phyloP scores from a whole-genome alignment of 495 filamentous ascomycete species.

The Aspergillus ostianus region DNA sequence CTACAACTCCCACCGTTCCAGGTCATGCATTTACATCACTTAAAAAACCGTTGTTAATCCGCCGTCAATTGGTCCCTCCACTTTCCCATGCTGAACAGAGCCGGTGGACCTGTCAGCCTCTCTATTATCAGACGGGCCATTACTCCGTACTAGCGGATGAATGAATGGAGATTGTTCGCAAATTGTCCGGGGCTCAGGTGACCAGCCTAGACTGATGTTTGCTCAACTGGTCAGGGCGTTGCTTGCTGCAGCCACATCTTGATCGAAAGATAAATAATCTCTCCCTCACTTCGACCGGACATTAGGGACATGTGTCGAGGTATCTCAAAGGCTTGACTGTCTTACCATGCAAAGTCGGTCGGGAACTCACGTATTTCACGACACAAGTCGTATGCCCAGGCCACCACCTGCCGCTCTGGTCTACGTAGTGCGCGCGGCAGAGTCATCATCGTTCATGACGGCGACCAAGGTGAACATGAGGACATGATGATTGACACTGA shows the following conservation, averaged over 20 bases:
- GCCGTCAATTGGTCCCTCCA: constrained; percentile 6
- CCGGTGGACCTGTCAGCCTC: constrained; percentile 11
- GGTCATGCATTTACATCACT: not conserved
- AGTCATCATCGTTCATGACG: not conserved
- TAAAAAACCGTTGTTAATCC: constrained; percentile 7
- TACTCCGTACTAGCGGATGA: not conserved
- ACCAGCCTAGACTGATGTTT: constrained; percentile 18
- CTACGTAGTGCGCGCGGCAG: constrained; percentile 1
- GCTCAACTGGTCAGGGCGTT: constrained; percentile 20
- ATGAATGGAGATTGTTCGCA: constrained; percentile 5
- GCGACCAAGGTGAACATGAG: constrained; percentile 4
- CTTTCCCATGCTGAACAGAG: constrained; percentile 6
- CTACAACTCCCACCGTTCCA: not conserved
- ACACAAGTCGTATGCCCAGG: constrained; percentile 7
- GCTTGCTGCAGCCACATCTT: constrained; percentile 38
- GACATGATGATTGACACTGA: constrained; percentile 4
- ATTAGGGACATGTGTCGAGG: constrained; percentile 21
- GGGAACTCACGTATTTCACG: not conserved
- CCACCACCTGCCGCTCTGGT: constrained; percentile 6
- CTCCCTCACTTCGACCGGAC: constrained; percentile 20
- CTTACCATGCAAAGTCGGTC: not conserved
- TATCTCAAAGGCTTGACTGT: constrained; percentile 1
- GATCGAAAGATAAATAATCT: constrained; percentile 15
- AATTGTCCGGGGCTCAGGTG: constrained; percentile 25
- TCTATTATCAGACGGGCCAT: constrained; percentile 19